Conservation (phyloP, 345 rosid genomes). For the Mercurialis annua region DNA sequence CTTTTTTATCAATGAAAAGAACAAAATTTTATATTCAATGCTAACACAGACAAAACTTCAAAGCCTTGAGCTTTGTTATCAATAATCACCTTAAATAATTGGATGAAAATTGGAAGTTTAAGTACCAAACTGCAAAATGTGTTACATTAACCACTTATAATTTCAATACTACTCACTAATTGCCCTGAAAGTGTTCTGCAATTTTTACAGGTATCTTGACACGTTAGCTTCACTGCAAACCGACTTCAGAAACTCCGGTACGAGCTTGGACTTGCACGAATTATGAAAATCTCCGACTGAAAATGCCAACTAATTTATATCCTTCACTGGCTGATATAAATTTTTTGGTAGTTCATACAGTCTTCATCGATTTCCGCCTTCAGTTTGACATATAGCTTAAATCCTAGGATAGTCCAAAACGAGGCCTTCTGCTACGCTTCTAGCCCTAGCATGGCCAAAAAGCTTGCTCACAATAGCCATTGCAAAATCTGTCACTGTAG, state of each 20-base stretch:
- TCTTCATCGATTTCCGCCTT: not conserved
- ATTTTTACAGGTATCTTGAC: not conserved
- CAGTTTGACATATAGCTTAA: slow-evolving; percentile 6
- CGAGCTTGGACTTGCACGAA: not conserved
- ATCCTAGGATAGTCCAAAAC: slow-evolving; percentile 66
- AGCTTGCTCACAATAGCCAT: slow-evolving; percentile 70
- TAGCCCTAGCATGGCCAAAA: slow-evolving; percentile 79
- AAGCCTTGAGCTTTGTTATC: not conserved
- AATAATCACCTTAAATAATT: no score
- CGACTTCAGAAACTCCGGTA: slow-evolving; percentile 22
- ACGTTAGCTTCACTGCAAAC: slow-evolving; percentile 9
- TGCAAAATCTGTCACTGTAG: slow-evolving; percentile 60
- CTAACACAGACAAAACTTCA: not conserved
- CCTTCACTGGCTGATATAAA: not conserved
- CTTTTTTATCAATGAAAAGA: no score
- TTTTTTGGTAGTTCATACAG: not conserved
- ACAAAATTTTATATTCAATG: not conserved
- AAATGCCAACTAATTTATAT: not conserved
- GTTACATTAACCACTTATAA: no score
- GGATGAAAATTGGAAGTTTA: not conserved
- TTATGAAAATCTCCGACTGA: not conserved
- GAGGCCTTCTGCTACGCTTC: slow-evolving; percentile 85
- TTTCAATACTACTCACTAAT: not conserved
- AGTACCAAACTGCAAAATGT: not conserved
- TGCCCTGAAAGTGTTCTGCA: not conserved